Evolutionary conservation across 2,329 filamentous ascomycete genomes (phyloP).

Genomic region (Sclerotinia borealis): DNA sequence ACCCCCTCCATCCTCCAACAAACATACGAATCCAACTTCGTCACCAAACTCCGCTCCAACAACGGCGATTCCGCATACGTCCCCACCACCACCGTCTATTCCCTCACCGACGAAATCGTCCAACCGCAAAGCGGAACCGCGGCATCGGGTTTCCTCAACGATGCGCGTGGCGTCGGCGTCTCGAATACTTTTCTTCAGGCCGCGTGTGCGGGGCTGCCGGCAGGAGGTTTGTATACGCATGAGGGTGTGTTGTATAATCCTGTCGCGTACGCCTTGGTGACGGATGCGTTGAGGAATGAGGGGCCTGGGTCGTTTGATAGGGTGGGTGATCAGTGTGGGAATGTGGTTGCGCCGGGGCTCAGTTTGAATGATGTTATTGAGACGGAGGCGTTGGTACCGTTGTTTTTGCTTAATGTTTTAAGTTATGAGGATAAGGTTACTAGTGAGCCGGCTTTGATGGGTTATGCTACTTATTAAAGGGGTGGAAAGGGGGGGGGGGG

Average conservation of each 20-base stretch:
- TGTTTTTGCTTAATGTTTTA: neutral
- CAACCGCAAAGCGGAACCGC: constrained; percentile 41
- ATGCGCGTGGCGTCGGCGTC: neutral
- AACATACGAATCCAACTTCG: constrained; percentile 38
- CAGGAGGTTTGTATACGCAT: neutral
- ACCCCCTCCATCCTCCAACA: constrained; percentile 35
- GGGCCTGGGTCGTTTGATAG: neutral
- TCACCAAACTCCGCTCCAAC: constrained; percentile 37
- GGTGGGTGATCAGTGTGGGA: neutral
- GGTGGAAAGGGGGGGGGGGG: neutral
- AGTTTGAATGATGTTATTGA: constrained; percentile 3
- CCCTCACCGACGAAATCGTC: constrained; percentile 45
- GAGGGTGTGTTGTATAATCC: constrained; percentile 1
- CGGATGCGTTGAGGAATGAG: neutral
- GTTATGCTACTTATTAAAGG: neutral
- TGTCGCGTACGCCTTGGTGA: constrained; percentile 5
- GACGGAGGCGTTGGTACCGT: neutral
- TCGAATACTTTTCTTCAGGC: constrained; percentile 3
- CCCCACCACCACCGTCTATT: constrained; percentile 49
- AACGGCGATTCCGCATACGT: constrained; percentile 48
- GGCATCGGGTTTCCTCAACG: constrained; percentile 43
- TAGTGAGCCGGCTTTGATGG: neutral
- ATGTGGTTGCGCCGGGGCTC: neutral
- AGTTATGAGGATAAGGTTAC: neutral
- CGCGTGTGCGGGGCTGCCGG: neutral